Conservation (phyloP, 352 stramenopile species). For the Phytopythium cucurbitacearum region DNA sequence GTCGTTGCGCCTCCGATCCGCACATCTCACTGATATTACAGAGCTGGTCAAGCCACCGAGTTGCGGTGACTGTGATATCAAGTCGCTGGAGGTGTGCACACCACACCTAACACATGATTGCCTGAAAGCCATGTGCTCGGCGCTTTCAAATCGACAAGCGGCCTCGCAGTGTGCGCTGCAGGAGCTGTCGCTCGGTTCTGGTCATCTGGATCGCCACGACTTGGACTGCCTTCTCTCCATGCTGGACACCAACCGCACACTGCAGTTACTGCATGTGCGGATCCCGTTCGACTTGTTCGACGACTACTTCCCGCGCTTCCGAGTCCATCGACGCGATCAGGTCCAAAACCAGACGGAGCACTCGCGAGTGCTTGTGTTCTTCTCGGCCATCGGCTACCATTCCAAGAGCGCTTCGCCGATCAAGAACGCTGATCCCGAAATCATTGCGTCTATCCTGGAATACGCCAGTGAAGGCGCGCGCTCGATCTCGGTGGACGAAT, state of each 20-base stretch:
- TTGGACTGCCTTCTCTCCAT: conserved; percentile 11
- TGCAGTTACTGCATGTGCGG: conserved; percentile 14
- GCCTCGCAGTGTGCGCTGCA: conserved; percentile 5
- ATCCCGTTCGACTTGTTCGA: conserved; percentile 20
- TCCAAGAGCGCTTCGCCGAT: conserved; percentile 1
- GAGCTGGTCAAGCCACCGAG: conserved; percentile 9
- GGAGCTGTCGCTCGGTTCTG: conserved; percentile 12
- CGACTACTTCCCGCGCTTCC: conserved; percentile 16
- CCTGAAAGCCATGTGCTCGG: conserved; percentile 8
- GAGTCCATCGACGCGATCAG: conserved; percentile 11
- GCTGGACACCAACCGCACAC: conserved; percentile 13
- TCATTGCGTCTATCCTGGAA: conserved; percentile 14
- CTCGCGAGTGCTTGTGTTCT: conserved; percentile 11
- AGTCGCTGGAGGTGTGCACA: conserved; percentile 11
- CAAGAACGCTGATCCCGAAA: conserved; percentile 9
- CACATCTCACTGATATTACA: conserved; percentile 14
- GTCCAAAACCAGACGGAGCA: conserved; percentile 9
- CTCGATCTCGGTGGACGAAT: conserved; percentile 16
- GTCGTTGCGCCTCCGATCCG: conserved; percentile 8
- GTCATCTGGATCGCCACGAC: conserved; percentile 4
- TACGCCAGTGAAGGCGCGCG: conserved; percentile 15
- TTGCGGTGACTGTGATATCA: conserved; percentile 7
- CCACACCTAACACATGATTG: conserved; percentile 9
- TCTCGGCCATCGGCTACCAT: conserved; percentile 9
- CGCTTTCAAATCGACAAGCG: conserved; percentile 5